Evolutionary conservation across 2,329 filamentous ascomycete species (phyloP).

Genomic region (Scytalidium sp.): DNA sequence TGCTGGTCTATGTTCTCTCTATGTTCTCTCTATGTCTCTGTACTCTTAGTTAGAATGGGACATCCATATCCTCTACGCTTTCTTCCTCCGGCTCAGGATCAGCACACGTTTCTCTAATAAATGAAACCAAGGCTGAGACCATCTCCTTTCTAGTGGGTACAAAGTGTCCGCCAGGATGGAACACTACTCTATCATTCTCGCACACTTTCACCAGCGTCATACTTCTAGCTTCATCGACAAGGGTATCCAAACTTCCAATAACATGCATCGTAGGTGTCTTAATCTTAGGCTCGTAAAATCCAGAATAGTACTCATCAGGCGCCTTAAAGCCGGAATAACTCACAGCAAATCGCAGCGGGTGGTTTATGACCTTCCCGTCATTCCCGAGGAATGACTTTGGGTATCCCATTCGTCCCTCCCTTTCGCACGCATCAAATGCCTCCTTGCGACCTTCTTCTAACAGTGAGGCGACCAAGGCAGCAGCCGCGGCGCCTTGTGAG

Average conservation of each 20-base stretch:
- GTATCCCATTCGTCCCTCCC: conserved; percentile 42
- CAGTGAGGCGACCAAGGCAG: conserved; percentile 69
- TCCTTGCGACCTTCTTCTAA: conserved; percentile 54
- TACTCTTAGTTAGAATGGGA: conserved; percentile 51
- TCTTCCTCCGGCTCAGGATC: conserved; percentile 43
- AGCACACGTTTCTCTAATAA: conserved; percentile 51
- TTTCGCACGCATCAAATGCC: conserved; percentile 40
- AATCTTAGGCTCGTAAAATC: conserved; percentile 74
- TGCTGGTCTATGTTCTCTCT: background rate
- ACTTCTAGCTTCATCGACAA: conserved; percentile 77
- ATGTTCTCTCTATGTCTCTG: background rate
- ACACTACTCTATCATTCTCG: conserved; percentile 54
- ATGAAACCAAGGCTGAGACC: conserved; percentile 71
- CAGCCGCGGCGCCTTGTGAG: conserved; percentile 72
- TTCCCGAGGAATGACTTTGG: conserved; percentile 44
- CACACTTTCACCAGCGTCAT: conserved; percentile 65
- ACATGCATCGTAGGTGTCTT: conserved; percentile 77
- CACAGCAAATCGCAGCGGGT: conserved; percentile 66
- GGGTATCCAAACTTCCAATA: conserved; percentile 78
- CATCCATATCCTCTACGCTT: conserved; percentile 64
- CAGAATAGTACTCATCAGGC: conserved; percentile 56
- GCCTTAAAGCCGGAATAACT: conserved; percentile 77
- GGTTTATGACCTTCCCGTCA: conserved; percentile 38
- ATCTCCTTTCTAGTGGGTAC: conserved; percentile 81
- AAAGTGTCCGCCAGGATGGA: conserved; percentile 83